Evolutionary conservation across 2,329 filamentous ascomycete genomes (phyloP), one percentile per base, ranked within the genome.

Genomic region (Exserohilum turcica): DNA sequence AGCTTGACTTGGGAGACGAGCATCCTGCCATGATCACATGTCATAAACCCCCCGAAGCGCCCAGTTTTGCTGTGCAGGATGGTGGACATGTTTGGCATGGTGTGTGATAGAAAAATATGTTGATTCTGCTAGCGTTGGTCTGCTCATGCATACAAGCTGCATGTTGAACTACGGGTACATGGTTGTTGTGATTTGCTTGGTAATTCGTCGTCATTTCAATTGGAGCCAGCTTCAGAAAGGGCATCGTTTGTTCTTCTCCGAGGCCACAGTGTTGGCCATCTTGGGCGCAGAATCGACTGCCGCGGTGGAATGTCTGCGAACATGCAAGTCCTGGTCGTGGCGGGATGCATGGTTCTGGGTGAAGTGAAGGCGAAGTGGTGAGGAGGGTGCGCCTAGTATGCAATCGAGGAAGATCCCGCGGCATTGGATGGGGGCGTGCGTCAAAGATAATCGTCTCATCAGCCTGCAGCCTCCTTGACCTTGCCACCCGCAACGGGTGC

Each of bases 381-480:
- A 24, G n/a, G 6, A 15, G 6, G 15, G 3, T 29, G 9, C 15
- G 32, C n/a, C 21, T 37, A 6, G 29, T 24, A 7, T 29, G 24
- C 28, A n/a, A 15, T 6, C 27, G 18, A 18, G 13, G 5, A 12
- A 42, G 38, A 7, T 10, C 1, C 24, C 13, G 8, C 3, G 27
- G 13, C 15, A 31, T 29, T 5, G 5, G 13, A 27, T 5, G 15
- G 8, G 5, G 45, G 10, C 5, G 29, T 21, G 16, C 27, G 3
- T 32, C 21, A 10, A 8, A 45, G 4, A 19, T 15, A n/a, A 9
- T 9, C 3, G 0, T n/a, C 32, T 49, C 12, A 24, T 76, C 71
- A 77, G n/a, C 81, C 81, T 13, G 83, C 92, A 39, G 85, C 90
- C 75, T 96, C 91, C 79, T 93, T 94, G 43, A 95, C 84, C 79